Evolutionary conservation across 73 alveolate species (phyloP).

Genomic region (Tetrahymena thermophila): DNA sequence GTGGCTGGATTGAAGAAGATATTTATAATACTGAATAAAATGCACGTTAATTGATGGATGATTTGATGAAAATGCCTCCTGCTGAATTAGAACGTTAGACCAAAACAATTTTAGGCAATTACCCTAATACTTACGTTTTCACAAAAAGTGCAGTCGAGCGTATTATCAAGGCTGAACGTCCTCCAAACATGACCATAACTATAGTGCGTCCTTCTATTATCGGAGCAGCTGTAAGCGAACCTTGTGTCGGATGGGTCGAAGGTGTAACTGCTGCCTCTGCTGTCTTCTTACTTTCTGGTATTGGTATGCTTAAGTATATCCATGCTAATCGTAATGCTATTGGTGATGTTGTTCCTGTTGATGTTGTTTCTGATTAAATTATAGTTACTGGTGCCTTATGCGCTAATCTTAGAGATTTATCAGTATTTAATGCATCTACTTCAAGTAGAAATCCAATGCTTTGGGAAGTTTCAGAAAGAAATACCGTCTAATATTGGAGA

Average conservation of each 20-base stretch:
- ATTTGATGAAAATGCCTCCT: conserved; percentile 46
- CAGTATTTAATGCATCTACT: conserved; percentile 65
- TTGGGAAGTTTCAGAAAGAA: conserved; percentile 50
- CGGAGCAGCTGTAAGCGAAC: conserved; percentile 72
- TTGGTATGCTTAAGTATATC: conserved; percentile 68
- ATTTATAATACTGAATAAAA: conserved; percentile 54
- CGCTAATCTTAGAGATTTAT: conserved; percentile 6
- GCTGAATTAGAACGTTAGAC: conserved; percentile 52
- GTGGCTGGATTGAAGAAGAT: conserved; percentile 78
- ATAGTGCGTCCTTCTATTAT: conserved; percentile 80
- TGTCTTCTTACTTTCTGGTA: conserved; percentile 57
- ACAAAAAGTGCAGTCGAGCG: conserved; percentile 80
- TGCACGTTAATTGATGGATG: conserved; percentile 31
- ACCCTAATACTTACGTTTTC: conserved; percentile 84
- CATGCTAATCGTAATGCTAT: conserved; percentile 54
- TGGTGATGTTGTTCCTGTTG: conserved; percentile 87
- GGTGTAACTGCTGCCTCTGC: conserved; percentile 80
- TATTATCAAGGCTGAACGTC: conserved; percentile 45
- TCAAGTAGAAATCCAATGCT: conserved; percentile 65
- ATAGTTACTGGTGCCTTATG: conserved; percentile 51
- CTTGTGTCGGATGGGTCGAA: conserved; percentile 93
- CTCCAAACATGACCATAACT: conserved; percentile 51
- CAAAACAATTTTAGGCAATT: conserved; percentile 58
- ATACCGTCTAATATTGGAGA: conserved; percentile 31
- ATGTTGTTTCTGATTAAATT: conserved; percentile 62